phyloP scores from a whole-genome alignment of 2,329 filamentous ascomycete genomes.

The Ascosphaera aggregata region DNA sequence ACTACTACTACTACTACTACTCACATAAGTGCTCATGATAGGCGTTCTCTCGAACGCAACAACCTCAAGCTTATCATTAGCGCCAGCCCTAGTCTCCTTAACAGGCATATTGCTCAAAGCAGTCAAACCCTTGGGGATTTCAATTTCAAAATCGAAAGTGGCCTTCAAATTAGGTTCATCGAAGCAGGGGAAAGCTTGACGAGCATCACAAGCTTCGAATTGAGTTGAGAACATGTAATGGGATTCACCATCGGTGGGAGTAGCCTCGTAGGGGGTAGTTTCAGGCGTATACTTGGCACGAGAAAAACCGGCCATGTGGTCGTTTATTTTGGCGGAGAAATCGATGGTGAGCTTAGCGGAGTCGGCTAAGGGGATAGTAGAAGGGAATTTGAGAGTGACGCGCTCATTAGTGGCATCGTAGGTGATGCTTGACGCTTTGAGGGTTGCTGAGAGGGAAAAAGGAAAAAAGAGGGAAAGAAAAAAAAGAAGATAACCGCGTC shows the following conservation, averaged over 20 bases:
- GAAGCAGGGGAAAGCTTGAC: constrained; percentile 90
- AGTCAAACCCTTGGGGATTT: constrained; percentile 69
- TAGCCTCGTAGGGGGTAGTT: constrained; percentile 46
- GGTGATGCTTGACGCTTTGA: constrained; percentile 39
- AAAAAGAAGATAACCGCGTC: background rate
- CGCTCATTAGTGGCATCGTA: constrained; percentile 74
- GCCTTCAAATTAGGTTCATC: constrained; percentile 96
- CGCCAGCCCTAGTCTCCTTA: constrained; percentile 45
- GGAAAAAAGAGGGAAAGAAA: background rate
- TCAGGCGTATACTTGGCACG: constrained; percentile 79
- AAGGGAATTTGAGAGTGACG: constrained; percentile 51
- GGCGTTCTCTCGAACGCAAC: constrained; percentile 69
- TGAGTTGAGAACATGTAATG: constrained; percentile 78
- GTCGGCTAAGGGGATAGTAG: constrained; percentile 43
- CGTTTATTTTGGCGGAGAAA: constrained; percentile 68
- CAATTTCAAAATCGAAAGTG: constrained; percentile 81
- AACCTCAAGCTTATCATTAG: constrained; percentile 36
- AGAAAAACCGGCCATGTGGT: constrained; percentile 83
- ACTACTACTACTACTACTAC: constrained; percentile 5
- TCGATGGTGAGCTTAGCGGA: constrained; percentile 44
- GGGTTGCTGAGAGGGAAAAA: constrained; percentile 3
- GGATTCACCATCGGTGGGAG: constrained; percentile 45
- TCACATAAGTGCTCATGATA: constrained; percentile 64
- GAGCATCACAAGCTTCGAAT: constrained; percentile 90
- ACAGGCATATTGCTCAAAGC: constrained; percentile 93